Evolutionary conservation across 2,329 filamentous ascomycete species (phyloP).

Genomic region (Penicillium corylophilum): DNA sequence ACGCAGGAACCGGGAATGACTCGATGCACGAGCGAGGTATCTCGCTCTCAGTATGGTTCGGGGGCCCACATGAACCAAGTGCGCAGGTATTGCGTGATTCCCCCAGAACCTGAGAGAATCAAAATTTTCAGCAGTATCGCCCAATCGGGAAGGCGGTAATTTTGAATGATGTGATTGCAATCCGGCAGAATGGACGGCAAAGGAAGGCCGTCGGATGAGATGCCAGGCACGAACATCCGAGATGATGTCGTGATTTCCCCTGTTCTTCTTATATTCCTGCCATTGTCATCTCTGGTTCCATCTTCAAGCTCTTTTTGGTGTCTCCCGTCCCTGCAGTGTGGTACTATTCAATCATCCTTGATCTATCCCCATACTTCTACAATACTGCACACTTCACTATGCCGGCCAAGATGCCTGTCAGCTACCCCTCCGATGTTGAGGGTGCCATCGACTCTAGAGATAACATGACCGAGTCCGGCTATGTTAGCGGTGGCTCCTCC

Average conservation of each 20-base stretch:
- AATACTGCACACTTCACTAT: slow-evolving; percentile 23
- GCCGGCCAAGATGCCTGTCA: slow-evolving; percentile 39
- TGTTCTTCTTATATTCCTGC: slow-evolving; percentile 29
- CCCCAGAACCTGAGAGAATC: slow-evolving; percentile 29
- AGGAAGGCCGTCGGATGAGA: slow-evolving; percentile 23
- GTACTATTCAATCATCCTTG: slow-evolving; percentile 1
- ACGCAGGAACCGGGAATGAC: neutral
- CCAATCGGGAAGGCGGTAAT: slow-evolving; percentile 29
- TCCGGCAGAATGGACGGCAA: slow-evolving; percentile 27
- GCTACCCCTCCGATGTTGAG: slow-evolving; percentile 39
- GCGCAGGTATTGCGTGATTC: slow-evolving; percentile 45
- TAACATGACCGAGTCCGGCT: slow-evolving; percentile 82
- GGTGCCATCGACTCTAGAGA: slow-evolving; percentile 39
- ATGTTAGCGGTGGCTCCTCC: slow-evolving; percentile 60
- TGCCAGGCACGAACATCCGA: slow-evolving; percentile 23
- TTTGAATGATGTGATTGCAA: slow-evolving; percentile 30
- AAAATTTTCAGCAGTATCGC: slow-evolving; percentile 26
- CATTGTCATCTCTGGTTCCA: slow-evolving; percentile 18
- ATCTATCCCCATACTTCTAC: slow-evolving; percentile 8
- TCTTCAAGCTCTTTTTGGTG: slow-evolving; percentile 14
- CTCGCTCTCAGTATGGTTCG: slow-evolving; percentile 14
- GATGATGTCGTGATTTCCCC: slow-evolving; percentile 36
- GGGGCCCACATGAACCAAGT: slow-evolving; percentile 17
- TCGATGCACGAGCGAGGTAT: neutral
- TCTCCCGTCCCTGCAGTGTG: slow-evolving; percentile 6